Percentiles rank a stretch among this genome's conserved stretches.
phyloP scores from a whole-genome alignment of 192 early-diverging fungal genomes.

The Coemansia sp. region DNA sequence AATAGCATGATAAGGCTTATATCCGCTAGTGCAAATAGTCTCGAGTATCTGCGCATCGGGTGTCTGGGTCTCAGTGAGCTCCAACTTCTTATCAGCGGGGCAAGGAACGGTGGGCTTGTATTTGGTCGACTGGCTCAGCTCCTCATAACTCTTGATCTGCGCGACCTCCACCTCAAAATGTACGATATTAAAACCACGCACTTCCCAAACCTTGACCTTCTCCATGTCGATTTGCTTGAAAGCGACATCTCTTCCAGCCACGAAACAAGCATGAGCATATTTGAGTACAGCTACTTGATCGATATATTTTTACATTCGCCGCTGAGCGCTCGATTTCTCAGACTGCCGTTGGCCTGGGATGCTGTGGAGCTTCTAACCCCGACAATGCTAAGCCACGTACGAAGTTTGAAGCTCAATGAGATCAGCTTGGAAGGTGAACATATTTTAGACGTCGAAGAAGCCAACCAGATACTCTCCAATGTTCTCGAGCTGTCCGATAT shows the following conservation, averaged over 20 bases:
- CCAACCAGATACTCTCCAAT: constrained; percentile 12
- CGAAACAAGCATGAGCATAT: constrained; percentile 11
- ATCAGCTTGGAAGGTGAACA: constrained; percentile 16
- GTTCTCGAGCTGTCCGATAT: neutral
- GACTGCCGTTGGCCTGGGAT: constrained; percentile 17
- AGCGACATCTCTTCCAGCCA: constrained; percentile 10
- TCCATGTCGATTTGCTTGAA: constrained; percentile 4
- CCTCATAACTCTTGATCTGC: constrained; percentile 6
- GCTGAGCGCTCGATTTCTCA: neutral
- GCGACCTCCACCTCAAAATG: constrained; percentile 8
- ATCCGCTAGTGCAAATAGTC: neutral
- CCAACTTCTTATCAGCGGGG: neutral
- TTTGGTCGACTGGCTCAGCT: constrained; percentile 8
- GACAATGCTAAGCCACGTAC: neutral
- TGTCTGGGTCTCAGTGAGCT: constrained; percentile 12
- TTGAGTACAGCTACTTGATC: constrained; percentile 12
- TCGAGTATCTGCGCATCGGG: constrained; percentile 10
- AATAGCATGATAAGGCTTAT: constrained; percentile 7
- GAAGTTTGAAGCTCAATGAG: neutral
- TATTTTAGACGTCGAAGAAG: constrained; percentile 13
- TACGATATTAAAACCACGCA: constrained; percentile 3
- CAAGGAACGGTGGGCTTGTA: neutral
- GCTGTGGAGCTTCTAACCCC: constrained; percentile 14
- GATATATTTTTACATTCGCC: constrained; percentile 10
- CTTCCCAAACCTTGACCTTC: constrained; percentile 10